phyloP scores from a whole-genome alignment of 2,329 filamentous ascomycete species.

The Botrytis medusae region DNA sequence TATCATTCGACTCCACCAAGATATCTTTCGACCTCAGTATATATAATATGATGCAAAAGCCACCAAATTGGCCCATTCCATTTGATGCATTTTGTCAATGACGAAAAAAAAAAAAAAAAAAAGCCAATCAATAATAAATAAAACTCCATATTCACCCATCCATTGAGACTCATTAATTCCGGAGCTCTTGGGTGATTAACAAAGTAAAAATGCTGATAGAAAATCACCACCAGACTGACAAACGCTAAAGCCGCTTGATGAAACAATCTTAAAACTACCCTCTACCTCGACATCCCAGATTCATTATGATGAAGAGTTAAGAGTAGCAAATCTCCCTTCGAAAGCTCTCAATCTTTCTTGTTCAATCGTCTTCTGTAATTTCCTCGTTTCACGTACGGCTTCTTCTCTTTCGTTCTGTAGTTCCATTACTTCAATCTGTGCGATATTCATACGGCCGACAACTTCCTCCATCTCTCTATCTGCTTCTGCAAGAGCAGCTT shows the following conservation, averaged over 20 bases:
- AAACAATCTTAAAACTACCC: conserved; percentile 18
- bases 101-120: not conserved
- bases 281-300: not conserved
- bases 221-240: not conserved
- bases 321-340: conserved; percentile 35
- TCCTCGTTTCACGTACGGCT: conserved; percentile 68
- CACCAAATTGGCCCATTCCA: not conserved
- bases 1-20: conserved; percentile 3
- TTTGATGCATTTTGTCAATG: conserved; percentile 12
- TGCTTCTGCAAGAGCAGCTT: conserved; percentile 73
- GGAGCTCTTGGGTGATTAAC: not conserved
- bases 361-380: conserved; percentile 66
- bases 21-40: conserved; percentile 4
- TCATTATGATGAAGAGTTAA: conserved; percentile 29
- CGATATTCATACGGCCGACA: conserved; percentile 75
- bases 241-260: conserved; percentile 21
- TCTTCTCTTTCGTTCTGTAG: conserved; percentile 75
- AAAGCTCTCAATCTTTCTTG: conserved; percentile 39
- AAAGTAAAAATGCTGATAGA: conserved; percentile 1
- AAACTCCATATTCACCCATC: conserved; percentile 15
- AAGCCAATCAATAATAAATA: conserved; percentile 1
- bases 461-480: conserved; percentile 83
- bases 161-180: not conserved
- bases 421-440: conserved; percentile 79
- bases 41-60: conserved; percentile 3